These are phyloP conservation scores for Lasiosphaeria hispida DNA, from an alignment of 495 filamentous ascomycete genomes.

Conservation along the genomic window DNA sequence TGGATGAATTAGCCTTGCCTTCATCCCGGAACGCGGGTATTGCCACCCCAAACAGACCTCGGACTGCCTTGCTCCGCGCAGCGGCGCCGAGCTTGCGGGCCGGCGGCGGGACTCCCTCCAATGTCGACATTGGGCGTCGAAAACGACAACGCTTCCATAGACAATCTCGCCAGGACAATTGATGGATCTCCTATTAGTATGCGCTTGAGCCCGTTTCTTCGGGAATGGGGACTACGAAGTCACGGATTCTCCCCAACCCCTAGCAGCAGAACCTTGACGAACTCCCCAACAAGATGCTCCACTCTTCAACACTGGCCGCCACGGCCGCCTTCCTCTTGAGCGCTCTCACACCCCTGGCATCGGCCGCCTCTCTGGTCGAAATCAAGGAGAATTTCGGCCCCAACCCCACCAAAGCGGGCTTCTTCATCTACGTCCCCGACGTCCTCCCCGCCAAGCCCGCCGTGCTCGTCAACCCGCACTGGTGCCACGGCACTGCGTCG, in stretches of 20 bases:
- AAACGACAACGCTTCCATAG: no score
- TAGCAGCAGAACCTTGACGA: background rate
- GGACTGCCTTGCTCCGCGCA: constrained; percentile 5
- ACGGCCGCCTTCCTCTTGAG: constrained; percentile 2
- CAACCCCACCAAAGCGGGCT: constrained; percentile 51
- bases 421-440: constrained; percentile 57
- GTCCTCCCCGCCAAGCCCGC: constrained; percentile 49
- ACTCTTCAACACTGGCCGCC: background rate
- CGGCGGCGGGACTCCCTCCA: background rate
- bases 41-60: background rate
- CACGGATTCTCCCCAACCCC: background rate
- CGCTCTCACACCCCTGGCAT: constrained; percentile 11
- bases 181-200: no score
- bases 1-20: background rate
- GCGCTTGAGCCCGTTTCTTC: no score
- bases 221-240: background rate
- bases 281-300: background rate
- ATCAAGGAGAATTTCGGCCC: constrained; percentile 39
- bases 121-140: background rate
- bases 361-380: constrained; percentile 30
- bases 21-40: background rate
- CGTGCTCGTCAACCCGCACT: constrained; percentile 57
- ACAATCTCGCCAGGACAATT: no score
- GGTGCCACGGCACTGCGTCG: constrained; percentile 44
- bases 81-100: background rate